These are phyloP conservation scores for Aureobasidium zeae DNA, from an alignment of 2,329 filamentous ascomycete genomes.

Conservation along the genomic window DNA sequence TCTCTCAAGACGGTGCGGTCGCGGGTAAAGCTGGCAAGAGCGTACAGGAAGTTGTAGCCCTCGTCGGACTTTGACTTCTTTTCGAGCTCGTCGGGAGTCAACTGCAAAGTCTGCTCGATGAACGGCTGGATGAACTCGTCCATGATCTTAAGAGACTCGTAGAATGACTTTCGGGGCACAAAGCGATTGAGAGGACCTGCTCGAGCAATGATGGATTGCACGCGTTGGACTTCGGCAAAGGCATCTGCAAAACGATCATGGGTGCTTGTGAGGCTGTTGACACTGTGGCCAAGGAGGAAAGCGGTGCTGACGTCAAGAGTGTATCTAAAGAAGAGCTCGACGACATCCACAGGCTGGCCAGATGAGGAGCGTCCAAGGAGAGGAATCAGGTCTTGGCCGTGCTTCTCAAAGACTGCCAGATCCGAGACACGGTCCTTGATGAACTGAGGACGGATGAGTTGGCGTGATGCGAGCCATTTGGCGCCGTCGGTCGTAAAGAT, in stretches of 20 bases:
- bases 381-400: conserved; percentile 63
- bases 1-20: conserved; percentile 62
- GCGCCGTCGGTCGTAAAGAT: conserved; percentile 66
- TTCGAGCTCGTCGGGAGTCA: conserved; percentile 63
- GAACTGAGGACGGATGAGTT: conserved; percentile 78
- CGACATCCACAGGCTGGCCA: conserved; percentile 55
- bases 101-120: conserved; percentile 62
- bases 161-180: conserved; percentile 57
- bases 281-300: conserved; percentile 71
- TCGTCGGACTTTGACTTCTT: conserved; percentile 62
- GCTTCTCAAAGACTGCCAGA: conserved; percentile 69
- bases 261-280: conserved; percentile 50
- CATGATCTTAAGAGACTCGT: conserved; percentile 55
- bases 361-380: conserved; percentile 40
- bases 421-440: conserved; percentile 76
- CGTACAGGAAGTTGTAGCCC: conserved; percentile 77
- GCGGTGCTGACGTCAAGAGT: conserved; percentile 80
- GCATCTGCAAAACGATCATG: conserved; percentile 65
- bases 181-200: conserved; percentile 54
- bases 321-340: conserved; percentile 72
- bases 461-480: conserved; percentile 70
- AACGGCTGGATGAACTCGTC: conserved; percentile 69
- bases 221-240: conserved; percentile 68
- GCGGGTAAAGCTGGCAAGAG: conserved; percentile 70
- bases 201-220: conserved; percentile 59